phyloP scores from a whole-genome alignment of 495 filamentous ascomycete genomes.

The Achaetomiella virescens region DNA sequence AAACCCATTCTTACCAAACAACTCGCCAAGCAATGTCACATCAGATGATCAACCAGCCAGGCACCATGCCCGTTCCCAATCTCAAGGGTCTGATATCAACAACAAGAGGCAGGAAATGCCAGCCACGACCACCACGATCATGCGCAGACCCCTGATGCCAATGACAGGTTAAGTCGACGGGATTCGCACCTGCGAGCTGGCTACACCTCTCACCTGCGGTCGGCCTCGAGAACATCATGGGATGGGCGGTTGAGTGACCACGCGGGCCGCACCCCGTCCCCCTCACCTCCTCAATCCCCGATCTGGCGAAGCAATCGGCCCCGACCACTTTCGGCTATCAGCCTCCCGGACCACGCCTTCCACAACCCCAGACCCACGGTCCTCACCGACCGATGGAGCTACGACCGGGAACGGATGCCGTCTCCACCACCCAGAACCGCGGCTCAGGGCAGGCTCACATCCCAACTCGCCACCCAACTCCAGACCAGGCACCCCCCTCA shows the following conservation, averaged over 20 bases:
- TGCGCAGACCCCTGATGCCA: background rate
- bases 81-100: background rate
- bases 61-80: background rate
- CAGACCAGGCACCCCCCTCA: constrained; percentile 1
- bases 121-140: background rate
- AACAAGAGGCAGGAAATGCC: background rate
- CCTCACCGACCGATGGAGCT: constrained; percentile 11
- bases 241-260: background rate
- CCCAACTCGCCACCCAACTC: background rate
- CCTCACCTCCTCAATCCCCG: background rate
- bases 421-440: background rate
- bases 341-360: background rate
- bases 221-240: background rate
- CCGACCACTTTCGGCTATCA: background rate
- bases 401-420: constrained; percentile 13
- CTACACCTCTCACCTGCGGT: background rate
- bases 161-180: background rate
- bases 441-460: too few species aligned
- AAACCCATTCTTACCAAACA: background rate
- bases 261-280: background rate
- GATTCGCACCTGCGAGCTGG: background rate
- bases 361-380: background rate
- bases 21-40: background rate
- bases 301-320: background rate
- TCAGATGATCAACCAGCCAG: background rate